Conservation (phyloP, 2,329 filamentous ascomycete genomes). For the Leptographium procerum region DNA sequence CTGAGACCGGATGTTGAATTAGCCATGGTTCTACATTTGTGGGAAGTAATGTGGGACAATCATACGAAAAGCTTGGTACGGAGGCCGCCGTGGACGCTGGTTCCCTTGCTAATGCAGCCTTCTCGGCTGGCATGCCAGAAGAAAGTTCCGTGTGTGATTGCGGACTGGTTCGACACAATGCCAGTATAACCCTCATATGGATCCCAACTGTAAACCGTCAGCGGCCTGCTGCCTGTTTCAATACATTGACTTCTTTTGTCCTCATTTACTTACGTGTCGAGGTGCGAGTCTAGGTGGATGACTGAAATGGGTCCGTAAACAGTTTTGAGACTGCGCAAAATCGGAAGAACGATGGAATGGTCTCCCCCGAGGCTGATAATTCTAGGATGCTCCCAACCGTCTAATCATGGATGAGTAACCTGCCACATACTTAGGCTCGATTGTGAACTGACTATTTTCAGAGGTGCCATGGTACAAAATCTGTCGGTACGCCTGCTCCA, state of each 20-base stretch:
- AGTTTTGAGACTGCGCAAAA: constrained; percentile 16
- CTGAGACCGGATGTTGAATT: neutral
- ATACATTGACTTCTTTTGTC: too few relatives aligned
- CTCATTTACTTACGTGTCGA: constrained; percentile 13
- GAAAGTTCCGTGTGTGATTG: constrained; percentile 78
- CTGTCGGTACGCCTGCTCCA: constrained; percentile 12
- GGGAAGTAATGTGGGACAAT: neutral
- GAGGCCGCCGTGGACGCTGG: constrained; percentile 27
- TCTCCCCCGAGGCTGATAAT: constrained; percentile 17
- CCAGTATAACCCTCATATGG: constrained; percentile 63
- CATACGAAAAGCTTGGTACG: constrained; percentile 4
- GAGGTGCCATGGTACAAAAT: constrained; percentile 7
- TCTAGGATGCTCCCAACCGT: constrained; percentile 7
- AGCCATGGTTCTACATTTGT: too few relatives aligned
- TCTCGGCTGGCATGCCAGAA: constrained; percentile 74
- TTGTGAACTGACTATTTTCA: neutral
- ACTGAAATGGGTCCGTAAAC: constrained; percentile 19
- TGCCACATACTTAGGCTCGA: too few relatives aligned
- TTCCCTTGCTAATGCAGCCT: constrained; percentile 69
- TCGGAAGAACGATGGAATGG: constrained; percentile 19
- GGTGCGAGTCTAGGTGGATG: constrained; percentile 21
- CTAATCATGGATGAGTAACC: neutral
- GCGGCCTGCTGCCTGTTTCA: too few relatives aligned
- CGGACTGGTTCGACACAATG: constrained; percentile 60
- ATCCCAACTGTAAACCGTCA: constrained; percentile 5